Evolutionary conservation across 129 eudicot genomes (phyloP), one percentile per base, ranked within the genome.

Genomic region (Saussurea involucrata): DNA sequence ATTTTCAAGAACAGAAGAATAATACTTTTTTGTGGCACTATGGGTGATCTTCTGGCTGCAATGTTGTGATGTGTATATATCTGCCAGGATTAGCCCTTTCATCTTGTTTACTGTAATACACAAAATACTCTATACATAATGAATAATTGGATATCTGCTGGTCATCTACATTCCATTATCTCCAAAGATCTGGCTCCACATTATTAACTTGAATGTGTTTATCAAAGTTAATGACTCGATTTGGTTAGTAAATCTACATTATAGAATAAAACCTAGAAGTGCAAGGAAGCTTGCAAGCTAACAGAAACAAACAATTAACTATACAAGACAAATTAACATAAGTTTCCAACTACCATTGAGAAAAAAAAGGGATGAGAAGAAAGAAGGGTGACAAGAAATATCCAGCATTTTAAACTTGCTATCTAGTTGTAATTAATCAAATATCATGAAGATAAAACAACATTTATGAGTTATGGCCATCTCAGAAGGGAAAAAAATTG

Each of bases 51-150:
- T 1, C 65, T 8, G 65, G 18, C 20, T 67, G 71, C 75, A 80
- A 80, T 67, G 80, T 66, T 73, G 63, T 58, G 55, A 75, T 75
- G 46, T 74, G 76, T 58, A 80, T 68, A 74, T 68, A 74, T 74
- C 65, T 37, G 8, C 40, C 1, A 27, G 78, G 83, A 36, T 72
- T 72, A 49, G 37, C 78, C 61, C 63, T 66, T 80, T 67, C 75
- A 66, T 33, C 22, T 49, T 74, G 71, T 29, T 67, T 68, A 53
- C 6, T 80, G 27, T 58, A 74, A 81, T 57, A 67, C 76, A 74
- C 80, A 74, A 36, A 34, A 67, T 53, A 80, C 69, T 40, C 71
- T 36, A 67, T 58, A 78, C 64, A 74, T 34, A 68, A 74, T 36
- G 75, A 34, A 55, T 67, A 74, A 29, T 58, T 68, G 63, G 63